Base-by-base conservation (phyloP, 2,329 filamentous ascomycete species). In the Pyricularia sp. region DNA sequence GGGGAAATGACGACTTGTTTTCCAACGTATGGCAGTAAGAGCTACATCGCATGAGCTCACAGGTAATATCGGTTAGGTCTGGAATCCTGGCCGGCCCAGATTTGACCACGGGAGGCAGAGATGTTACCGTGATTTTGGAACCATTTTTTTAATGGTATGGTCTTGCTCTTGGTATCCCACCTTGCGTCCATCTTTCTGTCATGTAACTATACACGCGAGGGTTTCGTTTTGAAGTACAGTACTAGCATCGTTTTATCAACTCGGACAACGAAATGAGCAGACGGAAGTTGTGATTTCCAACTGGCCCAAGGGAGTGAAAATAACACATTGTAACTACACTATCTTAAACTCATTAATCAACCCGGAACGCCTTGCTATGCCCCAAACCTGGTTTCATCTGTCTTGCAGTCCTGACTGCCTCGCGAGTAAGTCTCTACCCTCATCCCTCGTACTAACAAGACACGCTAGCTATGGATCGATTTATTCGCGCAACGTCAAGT, bases 11-110 rank as follows among this genome's bases (percentile, higher is more conserved):
- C 72, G 94, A 98, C 81, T 78, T 98, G 75, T 98, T 98, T 79
- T 93, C 91, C 36, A 98, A 98, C 79, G 94, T 98, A 66, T 98
- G 94, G 94, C 87, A 93, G 81, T 97, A 79, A 76, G 69, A 31
- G 23, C 31, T 11, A 11, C 3, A 42, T 30, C 23, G 30, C 3
- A 20, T 23, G 64, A 33, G 23, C 17, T 65, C 23, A 50, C 9
- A 10, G 42, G 42, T 36, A 50, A 50, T 20, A n/a, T n/a, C 42
- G 42, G 42, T 20, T 6, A n/a, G 36, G n/a, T 50, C 17, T 50
- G 42, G 42, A n/a, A 50, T 50, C 17, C 42, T n/a, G 42, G n/a
- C 42, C 42, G 42, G 42, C 17, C 6, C 42, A 6, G 42, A 50
- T 50, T 50, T 3, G 42, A n/a, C 42, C 17, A n/a, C 42, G 42